Evolutionary conservation across 306 rosid species (phyloP), one percentile per base, ranked within the genome.

Genomic region (Amphicarpaea edgeworthii): DNA sequence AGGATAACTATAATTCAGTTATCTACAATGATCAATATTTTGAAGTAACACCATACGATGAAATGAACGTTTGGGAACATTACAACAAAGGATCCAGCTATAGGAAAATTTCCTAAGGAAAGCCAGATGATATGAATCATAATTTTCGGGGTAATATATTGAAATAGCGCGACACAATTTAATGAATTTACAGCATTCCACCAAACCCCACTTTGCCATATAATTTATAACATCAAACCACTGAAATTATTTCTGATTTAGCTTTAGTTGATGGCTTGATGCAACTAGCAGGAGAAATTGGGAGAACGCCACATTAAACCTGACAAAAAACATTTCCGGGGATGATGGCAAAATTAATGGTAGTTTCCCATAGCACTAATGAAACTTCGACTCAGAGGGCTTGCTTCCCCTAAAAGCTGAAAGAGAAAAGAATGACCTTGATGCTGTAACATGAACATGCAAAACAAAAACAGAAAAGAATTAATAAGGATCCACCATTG

Each of bases 351-450:
- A 28, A 54, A 43, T 34, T 41, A 54, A 63, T 72, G 3, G 55
- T 38, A 32, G 59, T 66, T 50, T 42, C 43, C 76, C 79, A 68
- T 60, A 26, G 80, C 76, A 78, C 68, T 66, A 86, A 57, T 70
- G 86, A 74, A 78, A 81, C 84, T 80, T 77, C 2, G 88, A 70
- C 67, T 87, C 88, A 16, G 83, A 42, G 69, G 86, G 93, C 74
- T 87, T 89, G 77, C 77, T 85, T 47, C 97, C 98, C 86, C 98
- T 87, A 82, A 95, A 95, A 6, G 98, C 98, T 38, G 98, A 92
- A 85, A 95, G 97, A 68, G 98, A 95, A 86, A 95, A 95, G 96
- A 95, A 95, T 79, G 98, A 92, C 82, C 97, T 92, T 77, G 96
- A 77, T 51, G 85, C 98, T 90, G 92, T 75, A 83, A 90, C 84